Evolutionary conservation across 495 filamentous ascomycete species (phyloP), one percentile per base, ranked within the genome.

Genomic region (Penicillium psychrofluorescens): DNA sequence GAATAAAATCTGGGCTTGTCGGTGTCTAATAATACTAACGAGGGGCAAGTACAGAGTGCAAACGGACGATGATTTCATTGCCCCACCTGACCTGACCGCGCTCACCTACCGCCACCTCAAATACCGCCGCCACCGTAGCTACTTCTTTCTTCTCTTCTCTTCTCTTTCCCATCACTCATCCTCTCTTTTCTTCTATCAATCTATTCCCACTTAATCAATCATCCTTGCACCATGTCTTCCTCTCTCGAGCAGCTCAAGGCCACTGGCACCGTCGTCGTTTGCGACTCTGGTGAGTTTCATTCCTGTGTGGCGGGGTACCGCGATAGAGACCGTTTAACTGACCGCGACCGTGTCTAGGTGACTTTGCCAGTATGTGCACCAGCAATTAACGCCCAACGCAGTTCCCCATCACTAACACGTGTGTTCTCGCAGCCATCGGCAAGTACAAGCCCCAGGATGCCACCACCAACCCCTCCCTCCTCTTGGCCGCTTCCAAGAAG

Each of bases 391-490:
- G 3, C 22, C 22, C 4, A 3, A 3, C 6, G 22, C 22, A 3
- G 6, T 22, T 4, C 22, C 22, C 22, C 22, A 22, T 22, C 4
- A 22, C 22, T 22, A 22, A 22, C 22, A 22, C 22, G 22, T 22
- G 2, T 22, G 57, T n/a, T n/a, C 68, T 71, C 48, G 62, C 72
- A 80, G 87, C 90, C 61, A 99, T 99, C 67, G 89, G 76, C 78
- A 97, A 99, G 76, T 99, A 99, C 81, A 92, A 95, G 81, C 92
- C 92, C 44, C 90, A 96, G 80, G 92, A 99, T 85, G 92, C 90
- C 58, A 96, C 90, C 62, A 99, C 92, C 68, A 99, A 99, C 78
- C 92, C 92, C 33, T 96, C 92, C 50, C 77, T 99, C 60, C 96
- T 99, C 69, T 81, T 99, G 62, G 89, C 88, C 55, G 92, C 92